Base-by-base conservation (phyloP, 305 asterid genomes). In the Fraxinus sp. region DNA sequence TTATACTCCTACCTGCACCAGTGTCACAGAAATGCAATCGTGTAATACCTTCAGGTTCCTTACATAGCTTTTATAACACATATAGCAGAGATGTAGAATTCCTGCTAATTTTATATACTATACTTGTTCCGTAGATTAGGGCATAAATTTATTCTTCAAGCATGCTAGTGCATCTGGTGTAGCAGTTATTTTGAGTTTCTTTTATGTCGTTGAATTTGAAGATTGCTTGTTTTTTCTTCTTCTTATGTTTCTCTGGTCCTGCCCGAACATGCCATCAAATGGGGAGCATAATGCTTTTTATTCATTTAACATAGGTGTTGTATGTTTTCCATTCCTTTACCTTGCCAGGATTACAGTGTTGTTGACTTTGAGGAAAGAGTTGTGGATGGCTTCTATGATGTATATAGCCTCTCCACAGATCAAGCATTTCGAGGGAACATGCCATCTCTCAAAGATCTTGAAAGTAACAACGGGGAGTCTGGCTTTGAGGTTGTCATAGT, bases 301-400 rank as follows among this genome's bases (percentile, higher is more conserved):
- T 30, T 74, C 77, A 28, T 32, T 14, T 88, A 74, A 83, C 77
- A 26, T 2, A 43, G 26, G 49, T 13, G 52, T 74, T 49, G 24
- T 79, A 18, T 79, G 73, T 62, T 55, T 33, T 70, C 30, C 71
- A 79, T 81, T 64, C 5, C 86, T 39, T 70, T 5, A 86, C 64
- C 82, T 79, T 73, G 76, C 83, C 93, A 97, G 99, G 92, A 91
- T 88, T 95, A 92, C 64, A 92, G 97, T 57, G 90, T 93, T 80
- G 94, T 97, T 74, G 99, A 97, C 87, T 95, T 93, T 84, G 97
- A 89, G 84, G 98, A 97, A 89, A 95, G 88, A 87, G 92, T 97
- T 57, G 97, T 91, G 84, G 99, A 97, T 91, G 98, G 99, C 75
- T 97, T 97, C 90, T 97, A 93, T 86, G 99, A 97, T 88, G 91